Percentiles rank a stretch among this genome's conserved stretches.
Evolutionary conservation across 257 asterid species (phyloP).

Genomic region (Eustoma russellianum): DNA sequence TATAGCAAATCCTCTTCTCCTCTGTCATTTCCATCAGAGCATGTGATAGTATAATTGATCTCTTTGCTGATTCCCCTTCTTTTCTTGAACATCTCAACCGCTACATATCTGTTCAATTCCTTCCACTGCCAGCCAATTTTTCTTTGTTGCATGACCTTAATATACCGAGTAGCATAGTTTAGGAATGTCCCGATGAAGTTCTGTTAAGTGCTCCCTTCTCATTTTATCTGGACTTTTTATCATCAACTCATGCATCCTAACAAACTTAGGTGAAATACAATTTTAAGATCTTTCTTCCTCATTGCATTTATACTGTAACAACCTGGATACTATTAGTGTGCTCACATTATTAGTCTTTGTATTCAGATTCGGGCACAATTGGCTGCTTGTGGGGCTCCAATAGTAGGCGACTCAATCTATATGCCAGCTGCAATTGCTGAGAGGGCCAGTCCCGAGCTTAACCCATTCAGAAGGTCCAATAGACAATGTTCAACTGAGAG

Average conservation of each 20-base stretch:
- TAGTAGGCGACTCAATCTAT: constrained; percentile 85
- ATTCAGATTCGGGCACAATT: constrained; percentile 73
- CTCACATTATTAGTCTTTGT: not conserved
- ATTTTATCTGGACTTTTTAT: too few species aligned
- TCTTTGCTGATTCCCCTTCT: not conserved
- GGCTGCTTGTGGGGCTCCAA: constrained; percentile 77
- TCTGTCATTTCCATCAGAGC: not conserved
- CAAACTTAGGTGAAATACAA: too few species aligned
- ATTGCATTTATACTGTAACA: too few species aligned
- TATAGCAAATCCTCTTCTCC: constrained; percentile 13
- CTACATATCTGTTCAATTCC: too few species aligned
- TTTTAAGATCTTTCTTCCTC: too few species aligned
- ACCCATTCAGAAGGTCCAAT: constrained; percentile 55
- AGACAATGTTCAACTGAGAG: constrained; percentile 30
- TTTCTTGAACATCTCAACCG: not conserved
- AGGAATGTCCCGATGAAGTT: too few species aligned
- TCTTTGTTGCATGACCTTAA: too few species aligned
- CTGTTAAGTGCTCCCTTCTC: too few species aligned
- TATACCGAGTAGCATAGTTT: too few species aligned
- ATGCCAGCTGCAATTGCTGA: constrained; percentile 84
- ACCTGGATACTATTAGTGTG: too few species aligned
- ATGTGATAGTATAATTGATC: not conserved
- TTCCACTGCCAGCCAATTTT: too few species aligned
- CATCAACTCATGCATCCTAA: too few species aligned
- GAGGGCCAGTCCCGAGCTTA: constrained; percentile 36